Evolutionary conservation across 805 yeast species (phyloP).

Genomic region (Zygosaccharomyces rouxii): DNA sequence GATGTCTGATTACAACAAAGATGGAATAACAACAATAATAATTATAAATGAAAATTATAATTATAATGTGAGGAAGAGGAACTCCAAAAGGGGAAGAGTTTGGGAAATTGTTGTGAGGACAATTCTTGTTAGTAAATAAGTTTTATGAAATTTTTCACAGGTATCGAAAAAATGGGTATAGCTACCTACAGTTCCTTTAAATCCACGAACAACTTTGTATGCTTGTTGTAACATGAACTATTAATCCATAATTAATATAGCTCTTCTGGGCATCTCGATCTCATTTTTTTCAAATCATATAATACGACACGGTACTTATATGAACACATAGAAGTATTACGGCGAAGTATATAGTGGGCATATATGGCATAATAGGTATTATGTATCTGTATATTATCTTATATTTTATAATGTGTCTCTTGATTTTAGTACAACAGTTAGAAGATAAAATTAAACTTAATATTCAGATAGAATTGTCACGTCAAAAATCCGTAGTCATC

Average conservation of each 20-base stretch:
- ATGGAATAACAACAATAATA: not conserved
- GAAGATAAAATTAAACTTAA: not conserved
- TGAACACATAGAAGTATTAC: not conserved
- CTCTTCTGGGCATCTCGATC: not conserved
- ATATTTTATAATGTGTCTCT: too few species aligned
- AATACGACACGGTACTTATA: not conserved
- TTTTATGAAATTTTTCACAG: not conserved
- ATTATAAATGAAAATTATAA: not conserved
- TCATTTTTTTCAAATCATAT: not conserved
- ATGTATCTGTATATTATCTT: too few species aligned
- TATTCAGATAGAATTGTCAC: slow-evolving; percentile 11
- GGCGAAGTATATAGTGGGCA: not conserved
- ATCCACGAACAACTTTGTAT: not conserved
- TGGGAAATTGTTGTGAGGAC: slow-evolving; percentile 14
- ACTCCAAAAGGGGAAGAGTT: slow-evolving; percentile 16
- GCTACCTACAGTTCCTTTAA: slow-evolving; percentile 8
- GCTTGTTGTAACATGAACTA: not conserved
- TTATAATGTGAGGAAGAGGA: slow-evolving; percentile 2
- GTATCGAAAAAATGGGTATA: not conserved
- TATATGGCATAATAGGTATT: not conserved
- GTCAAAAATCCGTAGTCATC: slow-evolving; percentile 48
- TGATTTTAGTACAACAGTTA: not conserved
- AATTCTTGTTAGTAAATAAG: slow-evolving; percentile 10
- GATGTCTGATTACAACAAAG: not conserved
- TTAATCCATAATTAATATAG: not conserved